Percentiles rank a stretch among this genome's conserved stretches.
phyloP scores from a whole-genome alignment of 1,284 basidiomycete species.

The Irpex rosettiformis region DNA sequence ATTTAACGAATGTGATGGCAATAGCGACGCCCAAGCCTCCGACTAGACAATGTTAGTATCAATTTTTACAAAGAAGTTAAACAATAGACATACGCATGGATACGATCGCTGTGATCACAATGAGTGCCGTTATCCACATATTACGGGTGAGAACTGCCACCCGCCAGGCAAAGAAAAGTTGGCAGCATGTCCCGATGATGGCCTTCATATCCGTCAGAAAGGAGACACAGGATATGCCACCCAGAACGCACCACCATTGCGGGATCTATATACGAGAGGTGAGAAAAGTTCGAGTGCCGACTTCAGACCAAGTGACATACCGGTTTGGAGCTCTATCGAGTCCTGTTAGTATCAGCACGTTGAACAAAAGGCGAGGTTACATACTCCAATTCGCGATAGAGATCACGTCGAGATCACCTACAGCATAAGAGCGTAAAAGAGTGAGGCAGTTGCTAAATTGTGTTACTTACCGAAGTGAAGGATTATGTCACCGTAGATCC shows the following conservation, averaged over 20 bases:
- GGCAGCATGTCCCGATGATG: slow-evolving; percentile 30
- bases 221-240: not conserved
- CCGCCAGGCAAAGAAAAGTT: slow-evolving; percentile 36
- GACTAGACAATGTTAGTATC: slow-evolving; percentile 7
- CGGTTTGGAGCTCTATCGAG: slow-evolving; percentile 7
- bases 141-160: slow-evolving; percentile 25
- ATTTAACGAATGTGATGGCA: slow-evolving; percentile 13
- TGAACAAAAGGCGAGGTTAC: slow-evolving; percentile 2
- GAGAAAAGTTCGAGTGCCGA: not conserved
- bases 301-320: slow-evolving; percentile 1
- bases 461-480: slow-evolving; percentile 16
- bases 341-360: not conserved
- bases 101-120: slow-evolving; percentile 14
- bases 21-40: slow-evolving; percentile 18
- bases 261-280: slow-evolving; percentile 9
- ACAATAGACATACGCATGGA: slow-evolving; percentile 14
- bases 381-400: slow-evolving; percentile 12
- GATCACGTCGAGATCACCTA: slow-evolving; percentile 3
- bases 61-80: not conserved
- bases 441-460: slow-evolving; percentile 20
- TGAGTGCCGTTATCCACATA: slow-evolving; percentile 18
- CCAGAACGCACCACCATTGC: slow-evolving; percentile 12
- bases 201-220: slow-evolving; percentile 4
- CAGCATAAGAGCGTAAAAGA: not conserved
- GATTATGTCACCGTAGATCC: slow-evolving; percentile 27